Percentiles rank a stretch among this genome's conserved stretches.
These are phyloP conservation scores for Nemania sp. DNA, from an alignment of 2,329 filamentous ascomycete species.

Conservation along the genomic window DNA sequence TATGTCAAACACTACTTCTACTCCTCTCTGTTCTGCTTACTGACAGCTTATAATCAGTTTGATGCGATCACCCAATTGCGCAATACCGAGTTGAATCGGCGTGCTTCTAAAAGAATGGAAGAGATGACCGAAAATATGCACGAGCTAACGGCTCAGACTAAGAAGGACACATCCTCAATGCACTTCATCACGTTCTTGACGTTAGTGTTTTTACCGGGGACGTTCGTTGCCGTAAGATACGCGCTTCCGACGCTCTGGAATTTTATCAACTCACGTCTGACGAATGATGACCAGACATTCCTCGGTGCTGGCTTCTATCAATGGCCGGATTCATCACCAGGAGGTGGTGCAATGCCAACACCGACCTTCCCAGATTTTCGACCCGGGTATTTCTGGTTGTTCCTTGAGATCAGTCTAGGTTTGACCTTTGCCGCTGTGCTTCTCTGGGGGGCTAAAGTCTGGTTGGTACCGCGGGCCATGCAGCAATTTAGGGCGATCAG, in stretches of 20 bases:
- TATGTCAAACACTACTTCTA: neutral
- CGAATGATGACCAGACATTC: conserved; percentile 13
- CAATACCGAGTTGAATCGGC: conserved; percentile 9
- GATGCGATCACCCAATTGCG: conserved; percentile 5
- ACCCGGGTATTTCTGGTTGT: neutral
- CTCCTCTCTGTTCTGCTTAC: neutral
- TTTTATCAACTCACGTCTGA: conserved; percentile 1
- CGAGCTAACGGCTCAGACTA: neutral
- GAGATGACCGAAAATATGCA: conserved; percentile 7
- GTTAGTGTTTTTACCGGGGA: conserved; percentile 11
- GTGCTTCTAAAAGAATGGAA: neutral
- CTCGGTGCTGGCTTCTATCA: conserved; percentile 19
- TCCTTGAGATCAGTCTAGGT: neutral
- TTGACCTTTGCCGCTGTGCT: neutral
- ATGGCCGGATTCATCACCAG: neutral
- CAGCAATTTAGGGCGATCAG: neutral
- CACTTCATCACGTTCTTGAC: conserved; percentile 15
- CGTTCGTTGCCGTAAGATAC: conserved; percentile 19
- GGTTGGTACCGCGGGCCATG: neutral
- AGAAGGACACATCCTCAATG: conserved; percentile 12
- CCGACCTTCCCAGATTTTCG: neutral
- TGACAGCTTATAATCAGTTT: neutral
- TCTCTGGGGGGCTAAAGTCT: neutral
- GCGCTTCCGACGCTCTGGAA: neutral
- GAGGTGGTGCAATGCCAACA: too few species aligned